Evolutionary conservation across 768 basidiomycete species (phyloP), one percentile per base, ranked within the genome.

Genomic region (Inosperma sp.): DNA sequence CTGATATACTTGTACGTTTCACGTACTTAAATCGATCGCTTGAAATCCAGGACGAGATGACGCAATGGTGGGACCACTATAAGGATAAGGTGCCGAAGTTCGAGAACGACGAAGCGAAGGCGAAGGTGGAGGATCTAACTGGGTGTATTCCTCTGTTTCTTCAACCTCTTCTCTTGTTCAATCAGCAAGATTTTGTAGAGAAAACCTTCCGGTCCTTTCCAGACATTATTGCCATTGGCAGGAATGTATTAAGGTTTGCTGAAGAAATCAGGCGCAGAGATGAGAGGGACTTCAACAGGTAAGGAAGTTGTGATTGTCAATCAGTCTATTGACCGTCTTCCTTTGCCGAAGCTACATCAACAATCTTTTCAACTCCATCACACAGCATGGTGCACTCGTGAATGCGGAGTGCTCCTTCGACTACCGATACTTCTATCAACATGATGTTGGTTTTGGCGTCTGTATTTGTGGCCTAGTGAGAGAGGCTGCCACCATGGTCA

Each of bases 61-160:
- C 17, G 42, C 27, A 19, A 21, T 44, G 42, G 42, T 44, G 42
- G 42, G 9, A 44, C 26, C 42, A 44, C n/a, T 19, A 44, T 12
- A 7, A 19, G 27, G 17, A 19, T 19, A 44, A 30, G 27, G 13
- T 30, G 17, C 42, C 42, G 8, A 30, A 30, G 9, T 44, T 44
- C 5, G 27, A 19, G 41, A 19, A 27, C n/a, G 3, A n/a, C n/a
- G n/a, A 27, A 27, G 26, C 26, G 16, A 30, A 5, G 9, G 4
- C n/a, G 4, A 14, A 29, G 27, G 16, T 44, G 5, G 42, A 44
- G 27, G 42, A 44, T 5, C 27, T 44, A 7, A 44, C 42, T 7
- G 42, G 27, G 10, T 21, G 27, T 30, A 44, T 44, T 44, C 42
- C 42, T 19, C 42, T 44, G 27, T 30, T 44, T 14, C 42, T 44